Evolutionary conservation across 495 filamentous ascomycete genomes (phyloP).

Genomic region (Acidomyces sp.): DNA sequence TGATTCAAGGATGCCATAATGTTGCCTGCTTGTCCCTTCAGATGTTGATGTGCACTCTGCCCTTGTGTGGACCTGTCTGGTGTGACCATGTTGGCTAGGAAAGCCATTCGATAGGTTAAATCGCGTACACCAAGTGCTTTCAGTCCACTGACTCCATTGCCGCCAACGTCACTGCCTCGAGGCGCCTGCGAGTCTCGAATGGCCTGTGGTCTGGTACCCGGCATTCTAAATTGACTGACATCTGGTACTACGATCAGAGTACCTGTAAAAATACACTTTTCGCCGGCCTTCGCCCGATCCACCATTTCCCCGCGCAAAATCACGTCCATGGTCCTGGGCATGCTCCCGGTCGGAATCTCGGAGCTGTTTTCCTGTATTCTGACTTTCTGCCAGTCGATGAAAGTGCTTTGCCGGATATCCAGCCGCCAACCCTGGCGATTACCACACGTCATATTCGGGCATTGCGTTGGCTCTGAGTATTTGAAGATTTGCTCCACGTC

Average conservation of each 20-base stretch:
- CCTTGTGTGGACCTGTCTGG: conserved; percentile 74
- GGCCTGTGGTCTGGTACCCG: conserved; percentile 73
- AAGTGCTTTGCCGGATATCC: conserved; percentile 92
- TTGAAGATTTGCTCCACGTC: conserved; percentile 96
- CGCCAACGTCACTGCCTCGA: conserved; percentile 63
- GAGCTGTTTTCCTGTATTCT: conserved; percentile 95
- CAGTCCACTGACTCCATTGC: conserved; percentile 71
- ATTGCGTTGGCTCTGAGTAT: conserved; percentile 93
- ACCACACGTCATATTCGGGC: conserved; percentile 78
- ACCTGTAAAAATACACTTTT: conserved; percentile 95
- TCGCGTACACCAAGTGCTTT: conserved; percentile 90
- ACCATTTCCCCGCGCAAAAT: conserved; percentile 98
- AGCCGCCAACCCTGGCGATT: conserved; percentile 86
- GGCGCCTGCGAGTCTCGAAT: conserved; percentile 62
- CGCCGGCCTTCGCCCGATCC: conserved; percentile 89
- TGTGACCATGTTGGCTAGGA: conserved; percentile 93
- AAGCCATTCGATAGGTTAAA: conserved; percentile 92
- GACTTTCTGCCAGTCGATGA: conserved; percentile 98
- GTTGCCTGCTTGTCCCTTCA: conserved; percentile 60
- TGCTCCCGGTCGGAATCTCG: conserved; percentile 95
- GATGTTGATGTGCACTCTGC: conserved; percentile 44
- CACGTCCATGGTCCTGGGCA: conserved; percentile 96
- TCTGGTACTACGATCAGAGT: conserved; percentile 94
- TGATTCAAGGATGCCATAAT: conserved; percentile 74
- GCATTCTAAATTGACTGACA: conserved; percentile 86